These are phyloP conservation scores for Serendipita sp. DNA, from an alignment of 768 basidiomycete species.

Conservation along the genomic window DNA sequence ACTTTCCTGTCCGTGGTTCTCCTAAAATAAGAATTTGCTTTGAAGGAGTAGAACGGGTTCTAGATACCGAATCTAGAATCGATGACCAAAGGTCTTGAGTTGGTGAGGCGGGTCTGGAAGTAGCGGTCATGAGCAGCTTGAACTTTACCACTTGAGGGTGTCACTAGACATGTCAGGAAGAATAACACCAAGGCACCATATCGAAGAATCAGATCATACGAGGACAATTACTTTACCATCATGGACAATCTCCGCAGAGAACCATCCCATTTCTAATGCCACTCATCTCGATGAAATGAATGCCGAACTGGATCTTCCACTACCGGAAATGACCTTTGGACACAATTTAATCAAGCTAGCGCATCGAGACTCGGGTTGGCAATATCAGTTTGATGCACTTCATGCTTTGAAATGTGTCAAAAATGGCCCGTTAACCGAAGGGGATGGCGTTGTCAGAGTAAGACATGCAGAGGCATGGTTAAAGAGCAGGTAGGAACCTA, in stretches of 20 bases:
- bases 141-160: neutral
- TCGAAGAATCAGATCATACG: slow-evolving; percentile 52
- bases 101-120: slow-evolving; percentile 55
- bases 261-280: slow-evolving; percentile 68
- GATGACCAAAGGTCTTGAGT: slow-evolving; percentile 83
- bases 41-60: slow-evolving; percentile 61
- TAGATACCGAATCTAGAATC: slow-evolving; percentile 77
- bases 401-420: slow-evolving; percentile 58
- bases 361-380: slow-evolving; percentile 49
- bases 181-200: slow-evolving; percentile 42
- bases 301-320: slow-evolving; percentile 47
- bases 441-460: slow-evolving; percentile 88
- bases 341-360: slow-evolving; percentile 56
- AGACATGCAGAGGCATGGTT: slow-evolving; percentile 92
- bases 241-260: slow-evolving; percentile 57
- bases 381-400: slow-evolving; percentile 46
- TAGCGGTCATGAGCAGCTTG: neutral
- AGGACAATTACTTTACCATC: slow-evolving; percentile 49
- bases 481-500: slow-evolving; percentile 48
- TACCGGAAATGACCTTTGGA: slow-evolving; percentile 97
- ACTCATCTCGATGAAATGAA: slow-evolving; percentile 56
- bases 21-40: slow-evolving; percentile 82
- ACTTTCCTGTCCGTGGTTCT: slow-evolving; percentile 64
- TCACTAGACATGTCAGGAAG: neutral
- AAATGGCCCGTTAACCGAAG: slow-evolving; percentile 54